Evolutionary conservation across 2,329 filamentous ascomycete species (phyloP).

Genomic region (Penicillium sp.): DNA sequence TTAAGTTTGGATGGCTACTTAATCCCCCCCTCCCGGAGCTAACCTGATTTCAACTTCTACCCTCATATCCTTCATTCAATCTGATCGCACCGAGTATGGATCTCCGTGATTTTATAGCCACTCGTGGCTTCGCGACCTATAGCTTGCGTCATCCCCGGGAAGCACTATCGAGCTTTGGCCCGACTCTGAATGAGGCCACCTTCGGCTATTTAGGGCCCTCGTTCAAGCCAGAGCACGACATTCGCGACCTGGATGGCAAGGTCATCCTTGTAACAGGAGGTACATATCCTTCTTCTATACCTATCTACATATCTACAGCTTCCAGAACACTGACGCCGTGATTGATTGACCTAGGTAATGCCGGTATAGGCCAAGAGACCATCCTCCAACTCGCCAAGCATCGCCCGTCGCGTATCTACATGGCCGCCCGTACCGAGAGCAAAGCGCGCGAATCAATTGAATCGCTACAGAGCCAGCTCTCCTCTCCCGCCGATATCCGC

Average conservation of each 20-base stretch:
- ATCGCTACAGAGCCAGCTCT: slow-evolving; percentile 29
- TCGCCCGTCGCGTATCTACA: slow-evolving; percentile 46
- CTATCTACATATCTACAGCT: neutral
- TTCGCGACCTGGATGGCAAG: slow-evolving; percentile 41
- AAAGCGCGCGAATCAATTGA: slow-evolving; percentile 41
- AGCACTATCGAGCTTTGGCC: slow-evolving; percentile 25
- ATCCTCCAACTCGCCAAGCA: slow-evolving; percentile 45
- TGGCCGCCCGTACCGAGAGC: slow-evolving; percentile 43
- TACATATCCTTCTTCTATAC: slow-evolving; percentile 13
- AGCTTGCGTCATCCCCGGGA: slow-evolving; percentile 26
- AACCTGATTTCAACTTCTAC: neutral
- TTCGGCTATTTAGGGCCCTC: slow-evolving; percentile 27
- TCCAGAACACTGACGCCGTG: neutral
- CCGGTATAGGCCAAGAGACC: slow-evolving; percentile 42
- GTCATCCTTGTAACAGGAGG: slow-evolving; percentile 47
- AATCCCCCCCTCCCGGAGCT: neutral
- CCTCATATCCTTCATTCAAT: neutral
- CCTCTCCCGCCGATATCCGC: slow-evolving; percentile 33
- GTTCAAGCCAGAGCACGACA: slow-evolving; percentile 40
- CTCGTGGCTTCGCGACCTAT: slow-evolving; percentile 16
- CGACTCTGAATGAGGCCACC: slow-evolving; percentile 30
- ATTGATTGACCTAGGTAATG: slow-evolving; percentile 31
- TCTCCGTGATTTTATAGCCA: slow-evolving; percentile 10
- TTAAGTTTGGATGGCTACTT: neutral
- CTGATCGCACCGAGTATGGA: slow-evolving; percentile 14